Percentiles rank a stretch among this genome's conserved stretches.
Evolutionary conservation across 345 rosid genomes (phyloP).

Genomic region (Mangifera indica): DNA sequence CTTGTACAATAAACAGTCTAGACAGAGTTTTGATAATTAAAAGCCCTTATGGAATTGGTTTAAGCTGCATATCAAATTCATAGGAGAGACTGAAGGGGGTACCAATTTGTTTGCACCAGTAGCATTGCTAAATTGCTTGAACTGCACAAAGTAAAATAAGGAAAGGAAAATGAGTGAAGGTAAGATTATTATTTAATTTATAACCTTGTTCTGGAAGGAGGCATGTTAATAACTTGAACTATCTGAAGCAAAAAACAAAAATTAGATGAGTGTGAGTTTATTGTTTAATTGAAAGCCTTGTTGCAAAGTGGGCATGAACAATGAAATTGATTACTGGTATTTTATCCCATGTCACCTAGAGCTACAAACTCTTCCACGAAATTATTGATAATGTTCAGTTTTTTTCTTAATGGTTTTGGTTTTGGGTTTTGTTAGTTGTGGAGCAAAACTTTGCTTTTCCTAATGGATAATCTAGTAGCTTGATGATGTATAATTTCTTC

Average conservation of each 20-base stretch:
- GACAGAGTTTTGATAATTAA: neutral
- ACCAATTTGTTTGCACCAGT: neutral
- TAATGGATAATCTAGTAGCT: neutral
- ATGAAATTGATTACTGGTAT: neutral
- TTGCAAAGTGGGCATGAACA: neutral
- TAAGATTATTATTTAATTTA: neutral
- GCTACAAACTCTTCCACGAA: neutral
- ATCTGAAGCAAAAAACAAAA: neutral
- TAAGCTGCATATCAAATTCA: neutral
- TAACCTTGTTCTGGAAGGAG: neutral
- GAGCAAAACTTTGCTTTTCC: neutral
- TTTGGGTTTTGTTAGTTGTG: neutral
- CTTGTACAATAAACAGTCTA: neutral
- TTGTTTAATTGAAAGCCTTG: neutral
- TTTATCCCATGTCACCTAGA: neutral
- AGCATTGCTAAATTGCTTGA: neutral
- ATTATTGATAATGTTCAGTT: neutral
- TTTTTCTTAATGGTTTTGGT: constrained; percentile 1
- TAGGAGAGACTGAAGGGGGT: neutral
- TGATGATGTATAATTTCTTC: neutral
- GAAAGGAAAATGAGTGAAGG: neutral
- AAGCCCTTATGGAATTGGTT: neutral
- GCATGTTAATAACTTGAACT: neutral
- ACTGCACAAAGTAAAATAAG: neutral
- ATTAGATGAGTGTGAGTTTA: neutral